Evolutionary conservation across 257 asterid species (phyloP), one percentile per base, ranked within the genome.

Genomic region (Gardenia jasminoides): DNA sequence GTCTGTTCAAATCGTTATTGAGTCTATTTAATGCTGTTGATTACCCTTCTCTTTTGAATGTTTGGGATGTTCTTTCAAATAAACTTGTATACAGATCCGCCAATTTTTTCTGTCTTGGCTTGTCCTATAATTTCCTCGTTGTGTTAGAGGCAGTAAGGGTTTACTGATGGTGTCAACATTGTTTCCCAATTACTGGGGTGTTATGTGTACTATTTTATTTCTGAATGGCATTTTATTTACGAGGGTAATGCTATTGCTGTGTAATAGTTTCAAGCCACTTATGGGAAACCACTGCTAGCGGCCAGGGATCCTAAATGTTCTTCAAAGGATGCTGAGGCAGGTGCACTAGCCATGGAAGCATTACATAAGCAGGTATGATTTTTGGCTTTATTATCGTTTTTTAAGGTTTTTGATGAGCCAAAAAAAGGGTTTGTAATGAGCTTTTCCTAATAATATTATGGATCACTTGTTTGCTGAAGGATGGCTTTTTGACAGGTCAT

Each of bases 341-440:
- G 99, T 83, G 91, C 88, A 58, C 95, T 96, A 77, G 98, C 98
- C 70, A 93, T 96, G 97, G 99, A 96, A 90, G 99, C 99, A 82
- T 87, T 96, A 91, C 99, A 96, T 87, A 96, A 96, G 87, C 98
- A 96, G 98, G 99, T 93, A 74, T 68, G 47, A 56, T 72, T 58
- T 70, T 74, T 48, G 30, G 41, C 58, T 67, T 20, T 84, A 56
- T 56, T 44, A 22, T 80, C 43, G 65, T 26, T 50, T 72, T 76
- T 79, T 36, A 36, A 36, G 41, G 41, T 36, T 2, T 36, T 36
- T 36, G 41, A 36, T 36, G 41, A 36, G 4, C 41, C 6, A 36
- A 36, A 36, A 36, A 36, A 5, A 31, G 41, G 47, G 26, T n/a
- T 19, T 24, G 67, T 20, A 12, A 54, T 17, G 62, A 54, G 62